Evolutionary conservation across 2,329 filamentous ascomycete genomes (phyloP), one percentile per base, ranked within the genome.

Genomic region (Colletotrichum euphorbiae): DNA sequence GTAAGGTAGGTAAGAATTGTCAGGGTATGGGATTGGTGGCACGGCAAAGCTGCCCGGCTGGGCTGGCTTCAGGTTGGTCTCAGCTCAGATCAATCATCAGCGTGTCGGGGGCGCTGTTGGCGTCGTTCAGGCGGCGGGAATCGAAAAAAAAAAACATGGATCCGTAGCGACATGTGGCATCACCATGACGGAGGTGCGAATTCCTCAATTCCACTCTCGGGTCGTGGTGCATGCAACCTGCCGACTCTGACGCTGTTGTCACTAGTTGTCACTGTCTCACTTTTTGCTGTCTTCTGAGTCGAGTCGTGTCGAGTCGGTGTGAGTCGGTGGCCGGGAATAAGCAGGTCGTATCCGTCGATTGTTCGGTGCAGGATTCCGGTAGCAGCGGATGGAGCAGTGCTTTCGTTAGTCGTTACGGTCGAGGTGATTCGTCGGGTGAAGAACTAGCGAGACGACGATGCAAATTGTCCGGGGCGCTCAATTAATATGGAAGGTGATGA

Each of bases 121-220:
- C 9, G 45, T 52, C 4, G 56, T 46, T 19, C 36, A 38, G 40
- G n/a, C 21, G 21, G 42, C n/a, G 17, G 54, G 12, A 31, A 6
- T 4, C 33, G 43, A 31, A 21, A 36, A 42, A 38, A 48, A 59
- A 54, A 12, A 61, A 68, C 61, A 68, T 59, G 61, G 65, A 59
- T 68, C 40, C 60, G 61, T 54, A 43, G 65, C 61, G 36, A 68
- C 48, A 50, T 55, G 65, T 68, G 61, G 65, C 65, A 68, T 68
- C 65, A 68, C 65, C 65, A 68, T 68, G 65, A 68, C 65, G 62
- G 55, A 60, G 60, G 64, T 54, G 52, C 50, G 64, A 52, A 19
- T 64, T 40, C 51, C 40, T 58, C 42, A 64, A 51, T 64, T 33
- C 59, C 63, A 66, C 59, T 38, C 43, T 67, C 51, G 65, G 59